Evolutionary conservation across 331 rosid species (phyloP).

Genomic region (Pyracantha coccinea): DNA sequence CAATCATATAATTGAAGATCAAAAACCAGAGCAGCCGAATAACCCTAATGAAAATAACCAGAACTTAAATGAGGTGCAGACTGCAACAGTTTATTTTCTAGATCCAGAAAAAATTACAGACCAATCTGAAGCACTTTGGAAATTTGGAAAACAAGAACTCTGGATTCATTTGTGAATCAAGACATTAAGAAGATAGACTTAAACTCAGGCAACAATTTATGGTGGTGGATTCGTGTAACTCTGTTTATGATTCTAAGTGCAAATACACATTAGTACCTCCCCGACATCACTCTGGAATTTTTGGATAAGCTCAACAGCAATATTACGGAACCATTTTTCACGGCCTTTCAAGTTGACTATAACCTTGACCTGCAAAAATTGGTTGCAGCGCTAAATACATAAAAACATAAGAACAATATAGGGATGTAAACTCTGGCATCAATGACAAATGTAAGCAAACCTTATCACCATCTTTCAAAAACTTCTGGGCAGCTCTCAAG

Average conservation of each 20-base stretch:
- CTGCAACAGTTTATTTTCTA: background rate
- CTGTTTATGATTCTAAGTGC: background rate
- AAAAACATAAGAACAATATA: background rate
- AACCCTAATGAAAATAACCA: background rate
- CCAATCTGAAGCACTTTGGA: background rate
- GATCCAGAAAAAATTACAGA: background rate
- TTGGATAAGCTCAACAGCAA: conserved; percentile 75
- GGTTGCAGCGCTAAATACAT: conserved; percentile 16
- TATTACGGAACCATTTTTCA: conserved; percentile 87
- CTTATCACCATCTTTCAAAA: conserved; percentile 94
- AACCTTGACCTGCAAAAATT: conserved; percentile 70
- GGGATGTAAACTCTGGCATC: background rate
- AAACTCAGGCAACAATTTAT: too few relatives aligned
- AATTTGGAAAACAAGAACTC: background rate
- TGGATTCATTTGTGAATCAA: background rate
- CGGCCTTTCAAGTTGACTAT: conserved; percentile 95
- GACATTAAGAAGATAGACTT: too few relatives aligned
- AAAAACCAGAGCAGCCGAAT: background rate
- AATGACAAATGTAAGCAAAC: conserved; percentile 28
- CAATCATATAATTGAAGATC: background rate
- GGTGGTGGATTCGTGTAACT: background rate
- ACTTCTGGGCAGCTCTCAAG: conserved; percentile 88
- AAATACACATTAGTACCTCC: conserved; percentile 49
- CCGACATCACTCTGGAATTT: conserved; percentile 88
- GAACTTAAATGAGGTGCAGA: background rate